Percentiles rank a stretch among this genome's conserved stretches.
Evolutionary conservation across 129 eudicot species (phyloP).

Genomic region (Gnaphalium uliginosum): DNA sequence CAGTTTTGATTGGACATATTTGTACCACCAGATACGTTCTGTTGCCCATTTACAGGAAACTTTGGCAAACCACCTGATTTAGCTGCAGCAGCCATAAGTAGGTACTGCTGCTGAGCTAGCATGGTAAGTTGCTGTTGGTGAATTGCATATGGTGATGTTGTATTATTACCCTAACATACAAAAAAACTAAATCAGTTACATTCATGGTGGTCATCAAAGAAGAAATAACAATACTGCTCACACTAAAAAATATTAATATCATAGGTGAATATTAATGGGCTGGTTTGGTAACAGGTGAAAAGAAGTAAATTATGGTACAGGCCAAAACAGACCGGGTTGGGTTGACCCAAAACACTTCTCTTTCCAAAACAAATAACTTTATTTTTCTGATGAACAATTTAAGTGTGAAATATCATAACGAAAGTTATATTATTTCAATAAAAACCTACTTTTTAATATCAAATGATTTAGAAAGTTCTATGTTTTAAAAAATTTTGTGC

Average conservation of each 20-base stretch:
- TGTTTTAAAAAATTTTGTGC: not conserved
- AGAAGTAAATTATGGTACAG: not conserved
- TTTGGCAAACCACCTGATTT: constrained; percentile 70
- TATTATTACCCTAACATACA: constrained; percentile 49
- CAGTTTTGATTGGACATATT: constrained; percentile 59
- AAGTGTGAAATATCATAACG: not conserved
- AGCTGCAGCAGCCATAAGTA: constrained; percentile 92
- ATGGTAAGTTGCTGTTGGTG: constrained; percentile 64
- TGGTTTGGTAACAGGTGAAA: not conserved
- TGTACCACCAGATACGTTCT: constrained; percentile 50
- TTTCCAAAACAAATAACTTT: not conserved
- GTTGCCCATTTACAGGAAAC: constrained; percentile 53
- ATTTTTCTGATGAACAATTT: not conserved
- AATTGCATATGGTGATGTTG: constrained; percentile 53
- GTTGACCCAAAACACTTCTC: not conserved
- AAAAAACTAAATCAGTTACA: not conserved
- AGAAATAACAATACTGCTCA: not conserved
- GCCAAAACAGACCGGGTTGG: not conserved
- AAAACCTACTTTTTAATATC: not conserved
- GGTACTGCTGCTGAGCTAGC: constrained; percentile 81
- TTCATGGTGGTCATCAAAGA: not conserved
- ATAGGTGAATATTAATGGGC: not conserved
- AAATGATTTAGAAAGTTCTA: constrained; percentile 5
- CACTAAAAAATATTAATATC: not conserved
- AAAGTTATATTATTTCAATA: not conserved